Base-by-base conservation (phyloP, 805 yeast genomes). In the Myxozyma sirexii region DNA sequence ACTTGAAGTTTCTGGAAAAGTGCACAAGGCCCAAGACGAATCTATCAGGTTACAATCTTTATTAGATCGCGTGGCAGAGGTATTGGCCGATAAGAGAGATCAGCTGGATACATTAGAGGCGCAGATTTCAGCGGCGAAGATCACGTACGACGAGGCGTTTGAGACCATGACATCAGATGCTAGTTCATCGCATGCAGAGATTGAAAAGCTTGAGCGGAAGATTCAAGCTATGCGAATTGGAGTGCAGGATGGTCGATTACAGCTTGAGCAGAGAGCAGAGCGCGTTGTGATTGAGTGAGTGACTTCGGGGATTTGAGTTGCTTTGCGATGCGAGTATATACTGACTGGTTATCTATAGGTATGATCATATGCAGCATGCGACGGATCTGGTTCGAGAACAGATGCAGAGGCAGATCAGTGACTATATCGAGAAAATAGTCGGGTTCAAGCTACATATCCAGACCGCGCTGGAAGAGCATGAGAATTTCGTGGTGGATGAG, bases 391-490 rank as follows among this genome's bases (percentile, higher is more conserved):
- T 81, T 47, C 77, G 84, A 35, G 78, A 76, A 55, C 74, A 73
- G 12, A 73, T 87, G 66, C 82, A 81, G 63, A 78, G 79, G 45
- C 81, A 82, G 58, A 79, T 86, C 33, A 82, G 81, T 54, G 79
- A 79, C 57, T 79, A 84, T 67, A 82, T 90, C 65, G 84, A 84
- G 60, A 77, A 75, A 57, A 81, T 85, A 23, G 80, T 87, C 51
- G 80, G 78, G 49, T 86, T 89, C 74, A 89, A 89, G 74, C 74
- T 85, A 63, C 82, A 81, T 59, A 80, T 88, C 45, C 93, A 88
- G 69, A 78, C 80, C 21, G 80, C 82, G 54, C 76, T 88, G 48
- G 89, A 85, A 67, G 84, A 80, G 38, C 77, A 84, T 62, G 86
- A 84, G 65, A 75, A 71, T 42, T 71, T 77, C 57, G 79, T 83